Evolutionary conservation across 108 stramenopile species (phyloP).

Genomic region (Conticribra guillardii): DNA sequence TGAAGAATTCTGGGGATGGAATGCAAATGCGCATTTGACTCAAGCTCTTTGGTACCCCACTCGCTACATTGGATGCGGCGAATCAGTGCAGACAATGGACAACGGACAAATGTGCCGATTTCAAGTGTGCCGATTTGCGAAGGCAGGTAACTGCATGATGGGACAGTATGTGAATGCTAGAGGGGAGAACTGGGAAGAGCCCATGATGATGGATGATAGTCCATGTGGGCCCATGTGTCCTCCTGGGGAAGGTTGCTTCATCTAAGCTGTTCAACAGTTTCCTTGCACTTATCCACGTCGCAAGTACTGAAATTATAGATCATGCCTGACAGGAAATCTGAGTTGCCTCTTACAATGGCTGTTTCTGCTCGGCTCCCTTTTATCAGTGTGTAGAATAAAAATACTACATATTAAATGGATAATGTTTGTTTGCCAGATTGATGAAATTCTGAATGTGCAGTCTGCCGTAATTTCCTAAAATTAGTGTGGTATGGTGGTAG

Average conservation of each 20-base stretch:
- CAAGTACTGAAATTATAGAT: too few species aligned
- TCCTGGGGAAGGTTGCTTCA: conserved; percentile 10
- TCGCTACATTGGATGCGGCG: conserved; percentile 27
- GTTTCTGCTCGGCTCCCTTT: too few species aligned
- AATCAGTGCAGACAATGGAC: conserved; percentile 11
- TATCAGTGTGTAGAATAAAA: too few species aligned
- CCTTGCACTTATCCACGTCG: too few species aligned
- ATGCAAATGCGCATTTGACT: conserved; percentile 26
- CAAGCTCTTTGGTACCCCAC: conserved; percentile 23
- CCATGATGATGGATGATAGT: conserved; percentile 37
- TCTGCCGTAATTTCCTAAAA: too few species aligned
- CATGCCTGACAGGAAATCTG: too few species aligned
- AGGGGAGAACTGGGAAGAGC: conserved; percentile 24
- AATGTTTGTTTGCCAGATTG: too few species aligned
- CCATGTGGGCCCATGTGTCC: conserved; percentile 25
- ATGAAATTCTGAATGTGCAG: too few species aligned
- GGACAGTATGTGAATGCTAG: not conserved
- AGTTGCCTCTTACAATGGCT: too few species aligned
- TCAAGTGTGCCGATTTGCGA: conserved; percentile 28
- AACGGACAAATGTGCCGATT: conserved; percentile 13
- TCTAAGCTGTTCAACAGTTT: too few species aligned
- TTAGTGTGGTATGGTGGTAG: too few species aligned
- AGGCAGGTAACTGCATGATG: conserved; percentile 34
- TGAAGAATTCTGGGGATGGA: conserved; percentile 30
- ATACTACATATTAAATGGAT: too few species aligned